These are phyloP conservation scores for Lentinula guzmanii DNA, from an alignment of 768 basidiomycete species.

Conservation along the genomic window DNA sequence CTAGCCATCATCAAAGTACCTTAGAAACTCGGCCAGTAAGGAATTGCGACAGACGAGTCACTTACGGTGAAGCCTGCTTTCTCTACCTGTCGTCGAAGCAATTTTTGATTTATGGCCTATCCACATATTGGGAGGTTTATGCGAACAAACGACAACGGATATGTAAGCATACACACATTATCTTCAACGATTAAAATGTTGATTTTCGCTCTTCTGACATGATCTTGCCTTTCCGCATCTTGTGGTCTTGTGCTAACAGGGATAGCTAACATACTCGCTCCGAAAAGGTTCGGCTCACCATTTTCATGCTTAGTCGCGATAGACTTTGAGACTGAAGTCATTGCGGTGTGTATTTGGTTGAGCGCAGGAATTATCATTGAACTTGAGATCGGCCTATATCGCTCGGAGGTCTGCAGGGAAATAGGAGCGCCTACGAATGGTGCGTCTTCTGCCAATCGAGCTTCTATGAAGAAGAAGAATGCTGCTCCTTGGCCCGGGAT, in stretches of 20 bases:
- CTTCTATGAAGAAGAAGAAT: background rate
- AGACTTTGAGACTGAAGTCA: background rate
- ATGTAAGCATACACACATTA: background rate
- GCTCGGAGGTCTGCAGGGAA: background rate
- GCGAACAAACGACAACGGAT: too few species aligned
- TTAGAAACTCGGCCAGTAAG: too few species aligned
- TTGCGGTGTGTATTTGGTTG: too few species aligned
- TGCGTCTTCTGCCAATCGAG: background rate
- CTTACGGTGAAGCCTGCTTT: constrained; percentile 5
- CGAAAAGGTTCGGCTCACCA: too few species aligned
- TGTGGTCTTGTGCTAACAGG: background rate
- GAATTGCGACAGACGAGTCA: background rate
- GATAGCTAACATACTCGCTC: too few species aligned
- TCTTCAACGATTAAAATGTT: constrained; percentile 2
- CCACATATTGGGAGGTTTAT: background rate
- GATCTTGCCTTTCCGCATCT: background rate
- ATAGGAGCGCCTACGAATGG: background rate
- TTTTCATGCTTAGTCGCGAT: too few species aligned
- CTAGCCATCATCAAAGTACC: background rate
- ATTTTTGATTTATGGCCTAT: constrained; percentile 2
- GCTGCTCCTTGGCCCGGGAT: background rate
- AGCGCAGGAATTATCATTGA: too few species aligned
- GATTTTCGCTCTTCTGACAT: background rate
- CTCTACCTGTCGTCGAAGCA: constrained; percentile 5
- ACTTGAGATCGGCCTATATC: background rate